Percentiles rank a stretch among this genome's conserved stretches.
Conservation (phyloP, 495 filamentous ascomycete genomes). For the Penicillium diatomitis region DNA sequence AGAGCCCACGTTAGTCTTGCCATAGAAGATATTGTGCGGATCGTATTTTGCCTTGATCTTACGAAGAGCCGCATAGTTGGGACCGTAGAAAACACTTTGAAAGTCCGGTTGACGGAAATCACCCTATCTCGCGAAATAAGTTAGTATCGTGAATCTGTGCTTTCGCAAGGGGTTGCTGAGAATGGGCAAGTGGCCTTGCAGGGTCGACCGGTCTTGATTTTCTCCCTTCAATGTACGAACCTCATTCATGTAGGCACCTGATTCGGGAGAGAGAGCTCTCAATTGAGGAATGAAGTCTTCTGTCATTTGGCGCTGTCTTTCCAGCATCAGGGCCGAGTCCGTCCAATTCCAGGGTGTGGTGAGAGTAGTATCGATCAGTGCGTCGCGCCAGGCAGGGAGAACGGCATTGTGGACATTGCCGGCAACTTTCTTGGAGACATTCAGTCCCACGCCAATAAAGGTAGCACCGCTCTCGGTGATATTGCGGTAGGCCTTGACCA, state of each 20-base stretch:
- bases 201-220: too few species aligned
- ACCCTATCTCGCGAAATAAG: conserved; percentile 7
- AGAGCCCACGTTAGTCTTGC: conserved; percentile 48
- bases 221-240: not conserved
- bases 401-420: conserved; percentile 47
- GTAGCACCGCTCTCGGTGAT: conserved; percentile 34
- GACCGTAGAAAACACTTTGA: conserved; percentile 43
- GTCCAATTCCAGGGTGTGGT: conserved; percentile 34
- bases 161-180: too few species aligned
- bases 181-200: too few species aligned
- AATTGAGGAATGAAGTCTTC: conserved; percentile 34
- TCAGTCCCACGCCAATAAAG: conserved; percentile 37
- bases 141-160: too few species aligned
- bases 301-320: conserved; percentile 29
- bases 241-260: conserved; percentile 33
- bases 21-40: conserved; percentile 45
- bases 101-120: conserved; percentile 44
- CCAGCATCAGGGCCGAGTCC: conserved; percentile 26
- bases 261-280: conserved; percentile 25
- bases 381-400: conserved; percentile 49
- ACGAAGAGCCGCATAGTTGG: conserved; percentile 28
- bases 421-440: conserved; percentile 27
- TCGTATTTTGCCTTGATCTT: conserved; percentile 43
- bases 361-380: conserved; percentile 35
- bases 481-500: conserved; percentile 28